Conservation (phyloP, 2,329 filamentous ascomycete genomes). For the Penicillium paneum region DNA sequence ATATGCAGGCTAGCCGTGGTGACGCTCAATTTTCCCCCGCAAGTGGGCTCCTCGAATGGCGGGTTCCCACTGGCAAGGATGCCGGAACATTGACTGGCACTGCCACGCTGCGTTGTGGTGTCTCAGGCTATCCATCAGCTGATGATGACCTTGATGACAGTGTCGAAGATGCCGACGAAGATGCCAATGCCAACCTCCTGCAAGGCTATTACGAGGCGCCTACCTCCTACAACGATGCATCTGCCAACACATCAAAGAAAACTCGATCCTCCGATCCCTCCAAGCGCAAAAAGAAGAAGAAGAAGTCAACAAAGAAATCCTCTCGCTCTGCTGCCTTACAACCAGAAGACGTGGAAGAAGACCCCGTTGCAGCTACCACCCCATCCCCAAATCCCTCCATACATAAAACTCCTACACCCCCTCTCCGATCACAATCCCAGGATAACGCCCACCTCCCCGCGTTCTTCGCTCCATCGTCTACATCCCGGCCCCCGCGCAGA, state of each 20-base stretch:
- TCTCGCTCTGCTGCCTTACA: conserved; percentile 18
- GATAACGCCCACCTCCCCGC: conserved; percentile 20
- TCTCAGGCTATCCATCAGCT: conserved; percentile 61
- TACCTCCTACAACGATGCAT: conserved; percentile 31
- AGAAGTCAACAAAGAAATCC: conserved; percentile 36
- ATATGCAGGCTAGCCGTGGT: conserved; percentile 75
- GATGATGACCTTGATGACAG: conserved; percentile 50
- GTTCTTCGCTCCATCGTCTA: conserved; percentile 21
- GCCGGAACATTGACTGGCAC: conserved; percentile 63
- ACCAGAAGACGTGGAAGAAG: conserved; percentile 16
- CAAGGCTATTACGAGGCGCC: conserved; percentile 48
- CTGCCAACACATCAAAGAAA: conserved; percentile 24
- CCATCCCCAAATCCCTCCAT: conserved; percentile 22
- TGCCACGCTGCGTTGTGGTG: conserved; percentile 75
- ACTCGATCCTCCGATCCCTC: conserved; percentile 24
- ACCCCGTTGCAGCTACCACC: conserved; percentile 16
- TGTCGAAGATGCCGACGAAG: conserved; percentile 30
- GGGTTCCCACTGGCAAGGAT: conserved; percentile 69
- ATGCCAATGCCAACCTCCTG: conserved; percentile 40
- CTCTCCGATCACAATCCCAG: conserved; percentile 10
- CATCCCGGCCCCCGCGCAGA: conserved; percentile 27
- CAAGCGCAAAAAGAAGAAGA: conserved; percentile 38
- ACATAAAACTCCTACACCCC: conserved; percentile 21
- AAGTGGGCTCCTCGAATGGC: conserved; percentile 75
- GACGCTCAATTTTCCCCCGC: conserved; percentile 78